Conservation (phyloP, 75 land plant species). For the Picea sitchensis region DNA sequence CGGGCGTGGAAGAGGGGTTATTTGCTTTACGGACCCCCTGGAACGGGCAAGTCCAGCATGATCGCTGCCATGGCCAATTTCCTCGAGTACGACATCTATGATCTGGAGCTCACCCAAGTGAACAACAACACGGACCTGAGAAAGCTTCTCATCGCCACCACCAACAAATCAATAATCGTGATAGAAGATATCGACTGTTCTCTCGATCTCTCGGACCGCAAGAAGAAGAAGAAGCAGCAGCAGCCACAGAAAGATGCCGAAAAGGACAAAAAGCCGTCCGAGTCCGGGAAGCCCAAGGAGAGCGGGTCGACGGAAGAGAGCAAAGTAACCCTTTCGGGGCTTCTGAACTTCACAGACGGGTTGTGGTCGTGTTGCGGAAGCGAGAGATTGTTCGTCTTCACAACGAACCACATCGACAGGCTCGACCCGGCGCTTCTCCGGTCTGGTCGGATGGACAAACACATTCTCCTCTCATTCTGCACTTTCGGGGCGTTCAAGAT, state of each 20-base stretch:
- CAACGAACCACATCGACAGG: constrained; percentile 31
- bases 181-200: constrained; percentile 68
- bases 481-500: constrained; percentile 25
- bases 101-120: constrained; percentile 47
- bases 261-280: too few relatives aligned
- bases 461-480: constrained; percentile 31
- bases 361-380: constrained; percentile 42
- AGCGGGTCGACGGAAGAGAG: not conserved
- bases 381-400: constrained; percentile 31
- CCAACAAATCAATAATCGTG: constrained; percentile 49
- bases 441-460: constrained; percentile 38
- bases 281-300: not conserved
- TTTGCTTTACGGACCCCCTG: constrained; percentile 62
- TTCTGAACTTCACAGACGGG: constrained; percentile 38
- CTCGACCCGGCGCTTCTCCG: constrained; percentile 37
- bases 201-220: constrained; percentile 10
- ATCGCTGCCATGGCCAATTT: constrained; percentile 70
- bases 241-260: not conserved
- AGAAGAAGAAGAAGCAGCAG: not conserved
- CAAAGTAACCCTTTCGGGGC: constrained; percentile 32
- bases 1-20: constrained; percentile 75
- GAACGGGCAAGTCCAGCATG: constrained; percentile 75
- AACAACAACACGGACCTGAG: constrained; percentile 40
- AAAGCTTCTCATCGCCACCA: constrained; percentile 29
- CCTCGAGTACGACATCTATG: constrained; percentile 51